Conservation (phyloP, 495 filamentous ascomycete species). For the Penicillium canescens region DNA sequence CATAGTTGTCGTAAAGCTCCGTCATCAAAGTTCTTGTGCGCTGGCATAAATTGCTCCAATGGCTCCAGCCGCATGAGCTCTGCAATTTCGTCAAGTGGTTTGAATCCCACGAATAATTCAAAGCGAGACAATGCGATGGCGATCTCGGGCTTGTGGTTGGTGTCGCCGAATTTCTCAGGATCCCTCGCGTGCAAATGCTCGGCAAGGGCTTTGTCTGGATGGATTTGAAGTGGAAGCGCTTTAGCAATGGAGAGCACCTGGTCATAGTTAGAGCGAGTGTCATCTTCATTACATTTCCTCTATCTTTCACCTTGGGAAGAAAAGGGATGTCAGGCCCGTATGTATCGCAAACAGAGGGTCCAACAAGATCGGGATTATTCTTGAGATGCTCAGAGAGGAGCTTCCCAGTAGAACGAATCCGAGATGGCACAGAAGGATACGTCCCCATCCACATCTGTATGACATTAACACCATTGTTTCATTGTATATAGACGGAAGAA, state of each 20-base stretch:
- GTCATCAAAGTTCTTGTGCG: slow-evolving; percentile 51
- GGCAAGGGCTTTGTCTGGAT: slow-evolving; percentile 67
- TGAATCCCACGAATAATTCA: slow-evolving; percentile 74
- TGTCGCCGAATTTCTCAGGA: slow-evolving; percentile 64
- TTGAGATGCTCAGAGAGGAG: slow-evolving; percentile 63
- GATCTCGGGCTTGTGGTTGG: slow-evolving; percentile 83
- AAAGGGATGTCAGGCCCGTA: slow-evolving; percentile 66
- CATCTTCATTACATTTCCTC: neutral
- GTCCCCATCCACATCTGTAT: slow-evolving; percentile 75
- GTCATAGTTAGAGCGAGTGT: neutral
- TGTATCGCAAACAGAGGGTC: slow-evolving; percentile 54
- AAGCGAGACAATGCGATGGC: slow-evolving; percentile 69
- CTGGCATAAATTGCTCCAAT: slow-evolving; percentile 51
- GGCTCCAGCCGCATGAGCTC: slow-evolving; percentile 54
- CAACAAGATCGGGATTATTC: slow-evolving; percentile 63
- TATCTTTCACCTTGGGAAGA: slow-evolving; percentile 59
- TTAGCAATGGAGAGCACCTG: slow-evolving; percentile 73
- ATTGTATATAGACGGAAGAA: neutral
- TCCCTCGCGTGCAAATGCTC: slow-evolving; percentile 60
- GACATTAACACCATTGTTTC: neutral
- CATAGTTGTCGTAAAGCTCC: slow-evolving; percentile 57
- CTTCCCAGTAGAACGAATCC: slow-evolving; percentile 57
- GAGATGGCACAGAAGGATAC: slow-evolving; percentile 68
- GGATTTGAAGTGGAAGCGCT: slow-evolving; percentile 74
- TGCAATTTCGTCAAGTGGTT: slow-evolving; percentile 58